Conservation (phyloP, 2,329 filamentous ascomycete species). For the Drechslera avenae region DNA sequence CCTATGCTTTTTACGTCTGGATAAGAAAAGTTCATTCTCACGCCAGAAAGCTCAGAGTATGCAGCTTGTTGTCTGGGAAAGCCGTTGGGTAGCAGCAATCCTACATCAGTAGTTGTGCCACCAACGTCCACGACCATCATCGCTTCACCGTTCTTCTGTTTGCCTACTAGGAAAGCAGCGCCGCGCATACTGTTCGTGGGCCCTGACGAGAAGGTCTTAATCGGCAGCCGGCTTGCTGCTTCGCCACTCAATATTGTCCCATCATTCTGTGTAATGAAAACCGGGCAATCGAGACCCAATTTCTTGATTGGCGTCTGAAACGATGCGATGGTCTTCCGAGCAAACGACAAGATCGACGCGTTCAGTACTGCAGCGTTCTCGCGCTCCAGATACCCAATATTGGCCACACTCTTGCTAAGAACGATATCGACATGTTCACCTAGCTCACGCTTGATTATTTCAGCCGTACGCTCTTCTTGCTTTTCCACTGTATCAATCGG, state of each 20-base stretch:
- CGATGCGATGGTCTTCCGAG: conserved; percentile 52
- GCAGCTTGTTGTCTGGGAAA: conserved; percentile 68
- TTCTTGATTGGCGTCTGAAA: conserved; percentile 55
- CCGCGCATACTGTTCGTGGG: conserved; percentile 61
- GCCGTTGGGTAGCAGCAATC: conserved; percentile 64
- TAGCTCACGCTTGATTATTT: conserved; percentile 56
- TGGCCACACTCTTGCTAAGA: conserved; percentile 58
- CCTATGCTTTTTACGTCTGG: conserved; percentile 65
- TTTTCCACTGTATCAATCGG: conserved; percentile 60
- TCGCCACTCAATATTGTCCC: conserved; percentile 56
- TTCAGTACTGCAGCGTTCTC: conserved; percentile 60
- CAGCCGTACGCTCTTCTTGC: conserved; percentile 59
- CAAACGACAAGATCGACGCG: conserved; percentile 55
- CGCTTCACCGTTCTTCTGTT: conserved; percentile 48
- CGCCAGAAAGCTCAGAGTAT: conserved; percentile 66
- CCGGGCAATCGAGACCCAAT: conserved; percentile 53
- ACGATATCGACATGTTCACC: conserved; percentile 55
- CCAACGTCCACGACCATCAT: conserved; percentile 70
- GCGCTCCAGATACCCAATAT: conserved; percentile 56
- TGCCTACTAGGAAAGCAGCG: conserved; percentile 50
- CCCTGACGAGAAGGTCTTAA: conserved; percentile 58
- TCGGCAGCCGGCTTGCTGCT: conserved; percentile 55
- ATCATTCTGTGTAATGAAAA: conserved; percentile 61
- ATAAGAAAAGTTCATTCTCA: conserved; percentile 62
- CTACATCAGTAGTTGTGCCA: conserved; percentile 69